Percentiles rank a stretch among this genome's conserved stretches.
Evolutionary conservation across 164 flowering plant species (phyloP).

Genomic region (Litsea cubeba): DNA sequence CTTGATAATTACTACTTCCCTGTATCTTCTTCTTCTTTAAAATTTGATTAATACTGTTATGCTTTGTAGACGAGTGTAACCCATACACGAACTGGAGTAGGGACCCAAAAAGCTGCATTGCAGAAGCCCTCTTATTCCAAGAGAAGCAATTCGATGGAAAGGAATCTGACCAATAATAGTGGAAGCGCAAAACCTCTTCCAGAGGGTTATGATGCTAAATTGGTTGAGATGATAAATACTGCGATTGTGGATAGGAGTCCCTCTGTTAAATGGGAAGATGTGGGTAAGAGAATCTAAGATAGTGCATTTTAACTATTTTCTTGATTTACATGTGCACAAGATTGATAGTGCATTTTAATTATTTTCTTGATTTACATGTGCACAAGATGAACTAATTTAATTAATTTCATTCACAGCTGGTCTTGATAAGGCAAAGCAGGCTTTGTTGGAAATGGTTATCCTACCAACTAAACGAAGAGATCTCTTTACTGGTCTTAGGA

Average conservation of each 20-base stretch:
- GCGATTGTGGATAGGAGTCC: slow-evolving; percentile 91
- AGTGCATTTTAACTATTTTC: neutral
- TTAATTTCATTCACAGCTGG: slow-evolving; percentile 55
- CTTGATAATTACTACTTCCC: no score
- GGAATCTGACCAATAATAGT: slow-evolving; percentile 28
- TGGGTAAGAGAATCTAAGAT: slow-evolving; percentile 49
- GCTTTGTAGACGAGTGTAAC: slow-evolving; percentile 36
- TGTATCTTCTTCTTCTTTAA: neutral
- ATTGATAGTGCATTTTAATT: neutral
- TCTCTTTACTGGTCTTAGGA: slow-evolving; percentile 90
- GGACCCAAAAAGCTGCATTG: slow-evolving; percentile 21
- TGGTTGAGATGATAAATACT: slow-evolving; percentile 89
- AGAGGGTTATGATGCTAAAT: slow-evolving; percentile 61
- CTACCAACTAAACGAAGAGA: slow-evolving; percentile 94
- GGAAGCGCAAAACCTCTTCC: slow-evolving; percentile 38
- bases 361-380: neutral
- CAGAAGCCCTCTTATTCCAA: slow-evolving; percentile 25
- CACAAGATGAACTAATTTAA: neutral
- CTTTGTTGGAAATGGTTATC: slow-evolving; percentile 95
- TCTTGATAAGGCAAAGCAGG: slow-evolving; percentile 91
- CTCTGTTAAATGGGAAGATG: slow-evolving; percentile 96
- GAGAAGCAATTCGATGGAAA: slow-evolving; percentile 17
- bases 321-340: neutral
- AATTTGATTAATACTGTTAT: neutral
- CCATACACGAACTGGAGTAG: slow-evolving; percentile 29